Percentiles rank a stretch among this genome's conserved stretches.
phyloP scores from a whole-genome alignment of 2,329 filamentous ascomycete genomes.

The Trichoderma guizhouense region DNA sequence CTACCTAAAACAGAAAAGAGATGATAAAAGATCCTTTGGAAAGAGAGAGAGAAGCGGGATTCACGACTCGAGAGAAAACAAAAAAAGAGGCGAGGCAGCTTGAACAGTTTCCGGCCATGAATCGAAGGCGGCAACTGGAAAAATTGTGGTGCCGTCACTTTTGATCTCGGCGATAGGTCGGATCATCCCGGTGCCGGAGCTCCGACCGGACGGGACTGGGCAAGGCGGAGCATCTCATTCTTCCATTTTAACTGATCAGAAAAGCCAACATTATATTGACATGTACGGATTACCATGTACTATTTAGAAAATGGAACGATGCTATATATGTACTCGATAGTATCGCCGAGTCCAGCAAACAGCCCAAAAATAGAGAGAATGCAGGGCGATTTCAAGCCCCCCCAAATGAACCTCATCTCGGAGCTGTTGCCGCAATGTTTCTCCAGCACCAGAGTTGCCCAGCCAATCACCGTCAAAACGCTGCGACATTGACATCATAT shows the following conservation, averaged over 20 bases:
- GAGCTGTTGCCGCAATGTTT: neutral
- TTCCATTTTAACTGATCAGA: neutral
- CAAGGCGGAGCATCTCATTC: neutral
- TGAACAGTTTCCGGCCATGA: neutral
- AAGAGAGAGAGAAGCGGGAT: neutral
- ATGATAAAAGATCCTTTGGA: neutral
- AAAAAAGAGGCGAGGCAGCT: neutral
- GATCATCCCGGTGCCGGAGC: conserved; percentile 22
- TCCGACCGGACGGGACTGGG: conserved; percentile 8
- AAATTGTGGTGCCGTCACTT: conserved; percentile 13
- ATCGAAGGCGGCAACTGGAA: neutral
- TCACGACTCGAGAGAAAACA: neutral
- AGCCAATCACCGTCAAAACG: neutral
- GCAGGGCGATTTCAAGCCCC: neutral
- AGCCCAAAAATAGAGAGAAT: neutral
- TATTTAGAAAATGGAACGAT: neutral
- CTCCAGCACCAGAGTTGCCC: neutral
- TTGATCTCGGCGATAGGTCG: conserved; percentile 24
- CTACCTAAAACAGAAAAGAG: neutral
- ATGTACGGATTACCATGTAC: neutral
- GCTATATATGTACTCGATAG: neutral
- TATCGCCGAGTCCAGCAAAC: neutral
- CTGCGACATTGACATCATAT: conserved; percentile 6
- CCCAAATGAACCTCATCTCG: neutral
- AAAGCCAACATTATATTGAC: neutral